phyloP scores from a whole-genome alignment of 2,329 filamentous ascomycete species.

The Botrytis tulipae region DNA sequence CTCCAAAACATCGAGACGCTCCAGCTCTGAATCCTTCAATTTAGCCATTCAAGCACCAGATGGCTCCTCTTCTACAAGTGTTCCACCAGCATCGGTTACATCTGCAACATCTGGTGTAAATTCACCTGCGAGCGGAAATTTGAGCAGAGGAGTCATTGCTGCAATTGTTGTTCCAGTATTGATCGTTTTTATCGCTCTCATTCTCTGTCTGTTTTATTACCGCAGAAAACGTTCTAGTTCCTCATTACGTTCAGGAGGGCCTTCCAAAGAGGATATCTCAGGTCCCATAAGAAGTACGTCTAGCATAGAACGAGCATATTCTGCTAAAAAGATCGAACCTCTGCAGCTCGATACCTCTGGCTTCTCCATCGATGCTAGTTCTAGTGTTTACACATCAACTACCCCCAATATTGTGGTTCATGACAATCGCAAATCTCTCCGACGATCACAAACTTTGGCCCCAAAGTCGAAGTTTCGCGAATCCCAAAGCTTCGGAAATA shows the following conservation, averaged over 20 bases:
- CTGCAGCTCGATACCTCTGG: conserved; percentile 32
- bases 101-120: conserved; percentile 2
- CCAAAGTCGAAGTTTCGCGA: conserved; percentile 22
- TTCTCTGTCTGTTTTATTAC: conserved; percentile 30
- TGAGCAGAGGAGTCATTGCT: conserved; percentile 28
- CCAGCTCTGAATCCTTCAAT: conserved; percentile 29
- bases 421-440: conserved; percentile 14
- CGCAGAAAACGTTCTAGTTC: conserved; percentile 22
- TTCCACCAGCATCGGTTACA: conserved; percentile 21
- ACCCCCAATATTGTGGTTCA: conserved; percentile 1
- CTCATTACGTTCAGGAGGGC: conserved; percentile 17
- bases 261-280: conserved; percentile 32
- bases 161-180: conserved; percentile 32
- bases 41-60: conserved; percentile 23
- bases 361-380: conserved; percentile 24
- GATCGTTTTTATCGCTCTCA: conserved; percentile 25
- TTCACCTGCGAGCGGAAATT: not conserved
- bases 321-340: conserved; percentile 25
- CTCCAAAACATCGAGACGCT: conserved; percentile 26
- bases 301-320: conserved; percentile 21
- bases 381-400: conserved; percentile 14
- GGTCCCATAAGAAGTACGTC: conserved; percentile 27
- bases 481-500: conserved; percentile 22
- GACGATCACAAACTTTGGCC: conserved; percentile 19
- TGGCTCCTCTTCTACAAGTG: conserved; percentile 1